A percentile compares a stretch with the other conserved stretches of the same genome.
Conservation (phyloP, 306 rosid genomes). For the Gillenia trifoliata region DNA sequence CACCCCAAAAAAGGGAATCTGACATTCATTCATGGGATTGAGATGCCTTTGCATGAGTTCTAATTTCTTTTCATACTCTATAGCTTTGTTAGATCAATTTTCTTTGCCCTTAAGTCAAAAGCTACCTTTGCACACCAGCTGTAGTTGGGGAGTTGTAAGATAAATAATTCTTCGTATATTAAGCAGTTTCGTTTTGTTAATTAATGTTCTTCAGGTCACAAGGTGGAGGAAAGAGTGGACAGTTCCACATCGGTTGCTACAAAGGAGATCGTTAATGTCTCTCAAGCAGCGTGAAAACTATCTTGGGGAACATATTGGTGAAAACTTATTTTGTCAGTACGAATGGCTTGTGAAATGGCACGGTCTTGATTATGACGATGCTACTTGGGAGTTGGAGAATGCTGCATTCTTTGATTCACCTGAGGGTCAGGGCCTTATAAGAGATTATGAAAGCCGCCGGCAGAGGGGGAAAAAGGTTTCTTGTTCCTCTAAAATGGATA, state of each 20-base stretch:
- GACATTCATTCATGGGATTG: background rate
- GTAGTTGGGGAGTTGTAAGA: background rate
- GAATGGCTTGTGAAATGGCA: constrained; percentile 82
- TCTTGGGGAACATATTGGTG: constrained; percentile 25
- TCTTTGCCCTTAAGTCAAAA: background rate
- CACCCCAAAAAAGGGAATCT: background rate
- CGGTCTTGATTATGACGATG: constrained; percentile 56
- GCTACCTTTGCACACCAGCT: background rate
- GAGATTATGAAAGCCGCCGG: constrained; percentile 44
- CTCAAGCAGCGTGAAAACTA: constrained; percentile 25
- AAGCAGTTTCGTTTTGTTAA: background rate
- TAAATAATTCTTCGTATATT: background rate
- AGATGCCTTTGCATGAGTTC: constrained; percentile 1
- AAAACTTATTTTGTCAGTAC: constrained; percentile 23
- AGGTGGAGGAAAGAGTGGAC: constrained; percentile 54
- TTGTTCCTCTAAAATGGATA: constrained; percentile 25
- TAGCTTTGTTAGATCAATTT: background rate
- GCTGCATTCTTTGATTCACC: constrained; percentile 38
- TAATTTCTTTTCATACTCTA: background rate
- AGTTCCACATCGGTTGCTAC: constrained; percentile 59
- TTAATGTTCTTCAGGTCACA: constrained; percentile 25
- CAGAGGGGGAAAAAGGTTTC: constrained; percentile 32
- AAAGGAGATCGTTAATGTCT: constrained; percentile 37
- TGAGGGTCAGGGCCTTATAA: constrained; percentile 43
- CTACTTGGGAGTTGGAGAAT: constrained; percentile 70